These are phyloP conservation scores for Trypanosoma avium DNA, from an alignment of 208 protist species.

Conservation along the genomic window DNA sequence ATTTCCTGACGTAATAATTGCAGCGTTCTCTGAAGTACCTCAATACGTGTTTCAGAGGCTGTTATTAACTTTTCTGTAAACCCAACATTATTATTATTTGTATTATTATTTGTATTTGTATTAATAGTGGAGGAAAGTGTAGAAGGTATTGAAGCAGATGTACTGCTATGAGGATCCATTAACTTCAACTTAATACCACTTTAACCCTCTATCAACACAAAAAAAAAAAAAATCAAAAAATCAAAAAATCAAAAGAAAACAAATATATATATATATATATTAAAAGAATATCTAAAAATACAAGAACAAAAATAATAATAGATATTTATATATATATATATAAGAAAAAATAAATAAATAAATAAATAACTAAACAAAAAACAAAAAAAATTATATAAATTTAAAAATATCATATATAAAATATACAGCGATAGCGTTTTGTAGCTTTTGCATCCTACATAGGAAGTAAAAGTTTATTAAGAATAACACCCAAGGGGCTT, in stretches of 20 bases:
- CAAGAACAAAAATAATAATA: neutral
- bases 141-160: neutral
- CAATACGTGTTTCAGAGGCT: slow-evolving; percentile 38
- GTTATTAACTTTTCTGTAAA: neutral
- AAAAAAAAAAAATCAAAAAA: too few species aligned
- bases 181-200: too few species aligned
- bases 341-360: neutral
- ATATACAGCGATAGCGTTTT: neutral
- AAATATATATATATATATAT: too few species aligned
- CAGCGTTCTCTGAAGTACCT: slow-evolving; percentile 60
- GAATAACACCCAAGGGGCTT: slow-evolving; percentile 42
- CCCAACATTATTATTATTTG: too few species aligned
- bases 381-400: neutral
- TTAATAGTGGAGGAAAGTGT: neutral
- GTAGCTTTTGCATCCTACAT: neutral
- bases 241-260: too few species aligned
- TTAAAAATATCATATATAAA: neutral
- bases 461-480: slow-evolving; percentile 33
- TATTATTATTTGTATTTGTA: neutral
- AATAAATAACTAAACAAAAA: slow-evolving; percentile 17
- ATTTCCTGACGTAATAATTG: slow-evolving; percentile 66
- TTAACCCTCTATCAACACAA: too few species aligned
- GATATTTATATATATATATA: neutral
- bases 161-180: neutral
- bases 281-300: too few species aligned